These are phyloP conservation scores for Podospora pseudocomata DNA, from an alignment of 495 filamentous ascomycete species.

Conservation along the genomic window DNA sequence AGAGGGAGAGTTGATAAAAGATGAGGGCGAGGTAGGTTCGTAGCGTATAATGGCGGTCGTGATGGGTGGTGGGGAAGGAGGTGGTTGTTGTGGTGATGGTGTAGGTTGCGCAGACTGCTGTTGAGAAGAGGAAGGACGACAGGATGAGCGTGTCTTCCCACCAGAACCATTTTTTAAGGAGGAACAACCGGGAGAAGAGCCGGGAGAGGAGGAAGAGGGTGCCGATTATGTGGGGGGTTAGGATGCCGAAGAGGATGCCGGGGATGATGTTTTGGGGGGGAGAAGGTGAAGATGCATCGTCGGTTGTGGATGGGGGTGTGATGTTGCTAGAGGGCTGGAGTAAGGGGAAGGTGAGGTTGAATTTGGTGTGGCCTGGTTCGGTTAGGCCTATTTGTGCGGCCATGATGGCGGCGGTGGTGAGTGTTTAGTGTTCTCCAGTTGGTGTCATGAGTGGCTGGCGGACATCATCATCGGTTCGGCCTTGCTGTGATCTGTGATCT, in stretches of 20 bases:
- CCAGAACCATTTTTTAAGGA: conserved; percentile 32
- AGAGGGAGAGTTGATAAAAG: conserved; percentile 37
- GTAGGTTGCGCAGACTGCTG: conserved; percentile 30
- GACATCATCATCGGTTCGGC: neutral
- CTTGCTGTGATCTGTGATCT: neutral
- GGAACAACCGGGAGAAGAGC: conserved; percentile 26
- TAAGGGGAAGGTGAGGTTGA: conserved; percentile 31
- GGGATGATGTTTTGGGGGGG: conserved; percentile 17
- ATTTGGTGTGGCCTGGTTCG: conserved; percentile 25
- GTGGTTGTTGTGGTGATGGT: neutral
- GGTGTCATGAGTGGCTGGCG: neutral
- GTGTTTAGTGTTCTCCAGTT: neutral
- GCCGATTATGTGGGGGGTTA: conserved; percentile 31
- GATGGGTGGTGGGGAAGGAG: neutral
- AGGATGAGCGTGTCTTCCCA: conserved; percentile 32
- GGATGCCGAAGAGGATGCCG: conserved; percentile 28
- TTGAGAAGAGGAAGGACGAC: conserved; percentile 27
- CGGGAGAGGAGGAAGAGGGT: conserved; percentile 29
- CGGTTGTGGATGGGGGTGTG: neutral
- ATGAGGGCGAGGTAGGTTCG: conserved; percentile 29
- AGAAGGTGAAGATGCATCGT: neutral
- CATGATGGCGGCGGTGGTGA: conserved; percentile 4
- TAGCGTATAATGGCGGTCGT: neutral
- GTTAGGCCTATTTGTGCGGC: conserved; percentile 7
- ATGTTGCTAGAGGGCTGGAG: conserved; percentile 12